Evolutionary conservation across 208 protist genomes (phyloP).

Genomic region (Spongospora subterranea): DNA sequence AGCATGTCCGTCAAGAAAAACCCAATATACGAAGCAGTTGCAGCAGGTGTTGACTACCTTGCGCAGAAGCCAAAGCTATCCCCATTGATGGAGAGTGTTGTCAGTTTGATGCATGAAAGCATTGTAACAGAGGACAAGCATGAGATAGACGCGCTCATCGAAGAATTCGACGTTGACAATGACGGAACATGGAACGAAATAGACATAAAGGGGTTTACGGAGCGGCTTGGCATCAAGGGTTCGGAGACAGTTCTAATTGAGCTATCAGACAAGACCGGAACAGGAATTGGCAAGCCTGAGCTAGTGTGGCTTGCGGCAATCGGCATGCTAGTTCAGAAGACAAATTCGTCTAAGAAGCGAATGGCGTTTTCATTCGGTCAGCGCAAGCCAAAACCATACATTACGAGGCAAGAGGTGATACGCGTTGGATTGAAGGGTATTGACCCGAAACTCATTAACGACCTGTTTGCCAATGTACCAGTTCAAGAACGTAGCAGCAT

Average conservation of each 20-base stretch:
- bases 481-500: constrained; percentile 16
- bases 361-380: constrained; percentile 5
- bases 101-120: neutral
- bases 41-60: neutral
- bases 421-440: constrained; percentile 1
- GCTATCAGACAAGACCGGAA: neutral
- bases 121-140: constrained; percentile 15
- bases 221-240: neutral
- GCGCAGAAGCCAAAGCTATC: neutral
- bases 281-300: neutral
- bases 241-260: neutral
- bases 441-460: neutral
- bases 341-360: neutral
- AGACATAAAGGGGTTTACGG: neutral
- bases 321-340: neutral
- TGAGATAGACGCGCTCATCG: constrained; percentile 2
- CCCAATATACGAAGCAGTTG: constrained; percentile 25
- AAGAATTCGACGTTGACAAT: constrained; percentile 37
- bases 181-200: neutral
- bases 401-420: neutral
- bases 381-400: neutral
- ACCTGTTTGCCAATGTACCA: neutral
- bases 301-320: neutral
- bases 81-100: neutral
- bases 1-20: constrained; percentile 11